phyloP scores from a whole-genome alignment of 495 filamentous ascomycete species.

The Penicillium daleae region DNA sequence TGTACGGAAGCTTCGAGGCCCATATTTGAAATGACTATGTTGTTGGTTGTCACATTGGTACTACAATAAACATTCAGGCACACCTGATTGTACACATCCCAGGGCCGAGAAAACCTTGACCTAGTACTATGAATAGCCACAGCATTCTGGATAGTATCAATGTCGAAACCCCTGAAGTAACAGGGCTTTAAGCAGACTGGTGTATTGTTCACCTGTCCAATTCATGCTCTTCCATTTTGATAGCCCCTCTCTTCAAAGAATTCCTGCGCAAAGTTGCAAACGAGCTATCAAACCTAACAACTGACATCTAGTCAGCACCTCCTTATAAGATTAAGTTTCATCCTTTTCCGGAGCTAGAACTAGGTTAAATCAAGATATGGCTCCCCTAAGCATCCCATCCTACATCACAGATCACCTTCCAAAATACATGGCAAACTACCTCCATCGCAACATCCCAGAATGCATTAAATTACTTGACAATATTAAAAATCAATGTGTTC shows the following conservation, averaged over 20 bases:
- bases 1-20: too few species aligned
- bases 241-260: background rate
- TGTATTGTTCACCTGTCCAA: background rate
- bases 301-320: too few species aligned
- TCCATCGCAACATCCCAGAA: background rate
- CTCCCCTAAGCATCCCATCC: background rate
- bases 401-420: background rate
- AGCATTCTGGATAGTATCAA: background rate
- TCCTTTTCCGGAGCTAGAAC: background rate
- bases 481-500: background rate
- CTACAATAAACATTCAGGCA: too few species aligned
- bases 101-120: too few species aligned
- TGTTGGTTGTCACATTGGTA: too few species aligned
- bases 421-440: background rate
- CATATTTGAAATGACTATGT: background rate
- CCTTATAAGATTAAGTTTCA: background rate
- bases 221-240: background rate
- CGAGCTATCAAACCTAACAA: background rate
- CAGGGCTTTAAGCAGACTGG: background rate
- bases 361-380: background rate
- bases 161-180: background rate
- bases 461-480: background rate
- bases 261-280: background rate
- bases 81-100: too few species aligned
- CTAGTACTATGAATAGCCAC: background rate